Conservation (phyloP, 306 rosid genomes). For the Albizia julibrissin region DNA sequence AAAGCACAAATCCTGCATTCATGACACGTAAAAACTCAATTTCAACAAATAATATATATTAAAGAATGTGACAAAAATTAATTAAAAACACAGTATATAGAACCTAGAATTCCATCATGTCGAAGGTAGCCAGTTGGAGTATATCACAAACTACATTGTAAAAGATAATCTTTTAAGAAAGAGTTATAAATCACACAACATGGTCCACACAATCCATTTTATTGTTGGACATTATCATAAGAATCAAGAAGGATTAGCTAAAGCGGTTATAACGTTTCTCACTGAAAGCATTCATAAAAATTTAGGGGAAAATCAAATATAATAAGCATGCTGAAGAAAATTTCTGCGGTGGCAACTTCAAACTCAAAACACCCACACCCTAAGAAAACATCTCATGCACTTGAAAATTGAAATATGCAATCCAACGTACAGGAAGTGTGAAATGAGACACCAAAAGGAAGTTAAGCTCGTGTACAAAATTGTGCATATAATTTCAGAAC, state of each 20-base stretch:
- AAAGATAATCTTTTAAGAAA: neutral
- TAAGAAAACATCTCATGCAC: neutral
- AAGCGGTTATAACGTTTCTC: neutral
- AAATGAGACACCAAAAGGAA: conserved; percentile 11
- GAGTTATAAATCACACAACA: conserved; percentile 3
- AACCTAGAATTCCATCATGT: neutral
- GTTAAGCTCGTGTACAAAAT: neutral
- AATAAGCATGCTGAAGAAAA: neutral
- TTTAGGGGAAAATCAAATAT: conserved; percentile 4
- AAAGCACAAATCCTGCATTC: conserved; percentile 76
- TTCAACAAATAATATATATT: conserved; percentile 13
- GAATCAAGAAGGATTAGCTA: neutral
- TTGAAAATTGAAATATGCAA: neutral
- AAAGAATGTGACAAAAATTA: neutral
- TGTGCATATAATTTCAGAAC: conserved; percentile 1
- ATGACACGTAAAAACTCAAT: conserved; percentile 18
- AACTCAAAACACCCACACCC: neutral
- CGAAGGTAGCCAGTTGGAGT: neutral
- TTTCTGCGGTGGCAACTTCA: conserved; percentile 19
- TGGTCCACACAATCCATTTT: conserved; percentile 4
- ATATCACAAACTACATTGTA: neutral
- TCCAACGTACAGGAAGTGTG: neutral
- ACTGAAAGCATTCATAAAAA: neutral
- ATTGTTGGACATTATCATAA: neutral
- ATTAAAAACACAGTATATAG: neutral